These are phyloP conservation scores for Phytophthora citrophthora DNA, from an alignment of 352 stramenopile genomes.

Conservation along the genomic window DNA sequence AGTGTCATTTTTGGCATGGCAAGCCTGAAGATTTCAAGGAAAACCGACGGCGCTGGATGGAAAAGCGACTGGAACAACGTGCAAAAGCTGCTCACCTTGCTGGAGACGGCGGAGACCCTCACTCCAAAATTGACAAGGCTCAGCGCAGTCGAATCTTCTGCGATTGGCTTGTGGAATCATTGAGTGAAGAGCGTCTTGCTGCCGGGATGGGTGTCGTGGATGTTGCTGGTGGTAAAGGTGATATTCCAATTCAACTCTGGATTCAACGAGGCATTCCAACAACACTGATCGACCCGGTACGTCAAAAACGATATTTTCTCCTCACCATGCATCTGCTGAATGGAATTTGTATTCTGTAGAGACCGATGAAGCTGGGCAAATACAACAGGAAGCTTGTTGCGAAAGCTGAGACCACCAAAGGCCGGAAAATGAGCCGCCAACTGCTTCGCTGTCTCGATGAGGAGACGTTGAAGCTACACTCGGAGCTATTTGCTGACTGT, in stretches of 20 bases:
- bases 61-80: conserved; percentile 68
- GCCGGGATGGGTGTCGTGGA: conserved; percentile 81
- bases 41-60: conserved; percentile 74
- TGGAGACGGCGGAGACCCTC: conserved; percentile 68
- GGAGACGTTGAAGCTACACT: conserved; percentile 52
- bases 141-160: conserved; percentile 80
- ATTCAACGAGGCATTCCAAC: conserved; percentile 78
- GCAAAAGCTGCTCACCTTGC: conserved; percentile 57
- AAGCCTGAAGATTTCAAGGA: conserved; percentile 59
- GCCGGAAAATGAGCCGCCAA: conserved; percentile 57
- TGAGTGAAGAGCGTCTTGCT: conserved; percentile 53
- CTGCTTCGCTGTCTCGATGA: conserved; percentile 67
- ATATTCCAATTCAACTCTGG: conserved; percentile 87
- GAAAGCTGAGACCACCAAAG: conserved; percentile 31
- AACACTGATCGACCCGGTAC: conserved; percentile 87
- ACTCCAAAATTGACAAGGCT: conserved; percentile 75
- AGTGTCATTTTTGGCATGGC: conserved; percentile 87
- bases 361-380: conserved; percentile 82
- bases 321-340: background rate
- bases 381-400: conserved; percentile 72
- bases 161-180: conserved; percentile 80
- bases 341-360: conserved; percentile 35
- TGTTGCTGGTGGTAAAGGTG: conserved; percentile 87
- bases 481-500: conserved; percentile 73
- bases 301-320: conserved; percentile 4